Percentiles rank a stretch among this genome's conserved stretches.
phyloP scores from a whole-genome alignment of 1,284 basidiomycete species.

The Microbotryum silenes-acaulis region DNA sequence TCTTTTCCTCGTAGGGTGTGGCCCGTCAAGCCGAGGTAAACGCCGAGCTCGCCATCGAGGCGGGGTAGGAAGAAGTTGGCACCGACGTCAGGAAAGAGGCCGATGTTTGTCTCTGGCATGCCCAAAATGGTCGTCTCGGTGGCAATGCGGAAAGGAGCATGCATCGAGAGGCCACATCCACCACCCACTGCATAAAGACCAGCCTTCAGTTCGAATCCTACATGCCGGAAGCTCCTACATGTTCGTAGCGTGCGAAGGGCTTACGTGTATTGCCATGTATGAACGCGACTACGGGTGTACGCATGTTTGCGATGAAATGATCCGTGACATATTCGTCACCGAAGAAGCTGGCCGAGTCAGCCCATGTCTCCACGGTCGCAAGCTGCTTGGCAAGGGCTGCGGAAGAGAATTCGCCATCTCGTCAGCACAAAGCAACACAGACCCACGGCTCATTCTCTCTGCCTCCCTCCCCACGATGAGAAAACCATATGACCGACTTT shows the following conservation, averaged over 20 bases:
- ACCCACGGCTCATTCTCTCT: no score
- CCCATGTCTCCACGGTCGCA: constrained; percentile 37
- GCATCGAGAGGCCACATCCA: constrained; percentile 81
- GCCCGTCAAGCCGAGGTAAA: constrained; percentile 87
- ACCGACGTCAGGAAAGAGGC: constrained; percentile 77
- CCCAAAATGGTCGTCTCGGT: constrained; percentile 87
- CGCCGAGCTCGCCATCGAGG: constrained; percentile 84
- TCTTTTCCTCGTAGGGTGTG: constrained; percentile 64
- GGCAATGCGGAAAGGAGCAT: constrained; percentile 83
- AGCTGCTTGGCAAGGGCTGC: constrained; percentile 32
- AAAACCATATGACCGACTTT: constrained; percentile 48
- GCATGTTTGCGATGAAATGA: constrained; percentile 67
- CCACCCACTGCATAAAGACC: constrained; percentile 68
- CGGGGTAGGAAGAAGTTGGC: constrained; percentile 81
- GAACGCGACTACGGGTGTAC: constrained; percentile 80
- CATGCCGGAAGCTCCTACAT: constrained; percentile 1
- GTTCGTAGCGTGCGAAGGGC: constrained; percentile 39
- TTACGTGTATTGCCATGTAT: constrained; percentile 85
- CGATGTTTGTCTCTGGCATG: constrained; percentile 70
- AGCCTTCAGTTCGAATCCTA: background rate
- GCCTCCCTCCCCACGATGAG: background rate
- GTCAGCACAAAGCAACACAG: background rate
- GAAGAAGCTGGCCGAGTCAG: constrained; percentile 73
- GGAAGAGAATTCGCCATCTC: background rate
- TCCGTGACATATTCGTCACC: constrained; percentile 78